Evolutionary conservation across 2,329 filamentous ascomycete species (phyloP), one percentile per base, ranked within the genome.

Genomic region (Cordyceps sp.): DNA sequence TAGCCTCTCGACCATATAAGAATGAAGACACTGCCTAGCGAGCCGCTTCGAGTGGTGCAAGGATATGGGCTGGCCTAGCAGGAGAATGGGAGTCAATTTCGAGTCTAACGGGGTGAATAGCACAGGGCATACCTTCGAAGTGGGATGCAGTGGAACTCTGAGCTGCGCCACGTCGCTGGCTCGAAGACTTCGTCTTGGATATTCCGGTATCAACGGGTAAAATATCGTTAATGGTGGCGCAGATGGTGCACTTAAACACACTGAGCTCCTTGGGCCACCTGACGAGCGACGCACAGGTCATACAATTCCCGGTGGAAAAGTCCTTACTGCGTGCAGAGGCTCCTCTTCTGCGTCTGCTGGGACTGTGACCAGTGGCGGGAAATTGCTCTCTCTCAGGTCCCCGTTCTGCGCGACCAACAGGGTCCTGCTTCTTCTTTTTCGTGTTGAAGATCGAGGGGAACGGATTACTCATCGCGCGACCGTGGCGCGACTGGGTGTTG

Each of bases 201-300:
- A n/a, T n/a, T n/a, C n/a, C n/a, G n/a, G n/a, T n/a, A n/a, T n/a
- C n/a, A n/a, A n/a, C 36, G 10, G 50, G 45, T 21, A 48, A 48
- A 32, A 93, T 53, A 48, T 93, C 84, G 48, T 92, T 93, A 48
- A 93, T 74, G 14, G 80, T 90, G 45, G 81, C 59, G 52, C 85
- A 93, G 33, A 82, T 78, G 26, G 80, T 79, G 52, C 85, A 93
- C 43, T 83, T 70, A 53, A 90, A 93, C 24, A 78, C 69, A 23
- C 69, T 69, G 38, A 85, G 56, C 33, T 77, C 70, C 38, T 66
- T 70, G 2, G 83, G 83, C 77, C 84, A 93, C 35, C 78, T 69
- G 40, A 92, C 77, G 34, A 75, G 70, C 33, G 78, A 79, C 44
- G 78, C 80, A 52, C 85, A 93, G 22, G 84, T 86, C 70, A 88